A percentile compares a stretch with the other conserved stretches of the same genome.
phyloP scores from a whole-genome alignment of 2,329 filamentous ascomycete species.

The Arachnomyces sp. region DNA sequence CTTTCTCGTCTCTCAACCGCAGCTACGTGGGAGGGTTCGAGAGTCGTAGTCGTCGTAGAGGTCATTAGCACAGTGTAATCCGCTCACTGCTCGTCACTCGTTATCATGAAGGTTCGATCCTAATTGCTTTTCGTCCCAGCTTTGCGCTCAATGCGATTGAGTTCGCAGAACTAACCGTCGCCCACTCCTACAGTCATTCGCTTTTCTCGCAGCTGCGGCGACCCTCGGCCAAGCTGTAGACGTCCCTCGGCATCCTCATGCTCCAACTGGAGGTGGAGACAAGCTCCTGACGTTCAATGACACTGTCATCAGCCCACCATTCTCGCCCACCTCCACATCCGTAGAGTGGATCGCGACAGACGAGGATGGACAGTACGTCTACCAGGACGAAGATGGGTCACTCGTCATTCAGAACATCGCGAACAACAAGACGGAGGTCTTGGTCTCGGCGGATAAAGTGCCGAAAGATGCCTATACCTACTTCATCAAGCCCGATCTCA shows the following conservation, averaged over 20 bases:
- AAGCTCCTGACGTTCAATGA: conserved; percentile 54
- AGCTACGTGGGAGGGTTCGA: too few species aligned
- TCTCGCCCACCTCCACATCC: conserved; percentile 41
- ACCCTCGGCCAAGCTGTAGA: conserved; percentile 31
- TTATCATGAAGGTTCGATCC: too few species aligned
- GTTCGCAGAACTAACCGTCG: too few species aligned
- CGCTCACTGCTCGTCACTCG: too few species aligned
- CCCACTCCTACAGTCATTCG: conserved; percentile 8
- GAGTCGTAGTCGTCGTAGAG: too few species aligned
- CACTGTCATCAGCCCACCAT: conserved; percentile 42
- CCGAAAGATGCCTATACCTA: conserved; percentile 50
- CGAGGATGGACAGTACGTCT: conserved; percentile 55
- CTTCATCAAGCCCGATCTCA: conserved; percentile 53
- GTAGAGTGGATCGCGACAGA: conserved; percentile 52
- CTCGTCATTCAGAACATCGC: conserved; percentile 55
- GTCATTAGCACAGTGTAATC: too few species aligned
- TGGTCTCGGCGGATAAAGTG: conserved; percentile 51
- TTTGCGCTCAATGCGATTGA: too few species aligned
- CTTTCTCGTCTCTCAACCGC: too few species aligned
- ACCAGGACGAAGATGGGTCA: conserved; percentile 41
- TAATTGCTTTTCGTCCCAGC: too few species aligned
- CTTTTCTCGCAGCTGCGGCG: conserved; percentile 6
- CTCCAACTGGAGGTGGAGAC: conserved; percentile 49
- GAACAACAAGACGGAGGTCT: conserved; percentile 48
- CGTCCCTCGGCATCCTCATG: conserved; percentile 46